Evolutionary conservation across 2,329 filamentous ascomycete species (phyloP).

Genomic region (Pseudocercospora crystallina): DNA sequence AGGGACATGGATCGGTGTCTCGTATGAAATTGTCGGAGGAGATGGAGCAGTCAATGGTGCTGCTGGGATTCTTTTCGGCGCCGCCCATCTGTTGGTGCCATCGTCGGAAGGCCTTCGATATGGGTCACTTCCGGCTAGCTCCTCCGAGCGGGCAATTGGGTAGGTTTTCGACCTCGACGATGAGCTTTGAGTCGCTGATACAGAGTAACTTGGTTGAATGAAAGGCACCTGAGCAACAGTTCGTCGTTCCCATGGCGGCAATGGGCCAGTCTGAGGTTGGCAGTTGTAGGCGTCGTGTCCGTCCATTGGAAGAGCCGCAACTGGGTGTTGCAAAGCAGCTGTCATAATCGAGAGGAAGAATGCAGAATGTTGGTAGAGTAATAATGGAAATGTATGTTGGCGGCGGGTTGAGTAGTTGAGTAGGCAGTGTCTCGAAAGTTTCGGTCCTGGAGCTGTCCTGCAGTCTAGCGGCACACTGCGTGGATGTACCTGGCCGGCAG

Average conservation of each 20-base stretch:
- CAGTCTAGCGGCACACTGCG: too few species aligned
- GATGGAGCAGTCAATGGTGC: conserved; percentile 1
- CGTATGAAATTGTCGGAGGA: conserved; percentile 15
- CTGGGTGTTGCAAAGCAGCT: too few species aligned
- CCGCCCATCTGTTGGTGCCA: background rate
- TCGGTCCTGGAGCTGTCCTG: background rate
- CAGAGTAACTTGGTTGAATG: conserved; percentile 6
- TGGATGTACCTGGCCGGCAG: too few species aligned
- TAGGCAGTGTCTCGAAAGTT: too few species aligned
- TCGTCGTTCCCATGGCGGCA: conserved; percentile 22
- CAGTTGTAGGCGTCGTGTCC: too few species aligned
- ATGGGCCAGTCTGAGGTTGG: background rate
- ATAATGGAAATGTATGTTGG: too few species aligned
- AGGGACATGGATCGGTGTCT: conserved; percentile 11
- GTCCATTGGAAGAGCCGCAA: too few species aligned
- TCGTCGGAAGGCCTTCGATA: too few species aligned
- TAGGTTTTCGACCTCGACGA: too few species aligned
- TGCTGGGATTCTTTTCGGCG: background rate
- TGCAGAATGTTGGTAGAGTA: too few species aligned
- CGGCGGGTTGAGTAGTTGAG: too few species aligned
- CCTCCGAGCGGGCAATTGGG: background rate
- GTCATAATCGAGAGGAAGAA: too few species aligned
- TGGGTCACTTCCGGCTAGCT: background rate
- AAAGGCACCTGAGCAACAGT: conserved; percentile 18
- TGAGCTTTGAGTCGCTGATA: background rate